Percentiles rank a stretch among this genome's conserved stretches.
Conservation (phyloP, 768 basidiomycete genomes). For the Mycena leptocephala region DNA sequence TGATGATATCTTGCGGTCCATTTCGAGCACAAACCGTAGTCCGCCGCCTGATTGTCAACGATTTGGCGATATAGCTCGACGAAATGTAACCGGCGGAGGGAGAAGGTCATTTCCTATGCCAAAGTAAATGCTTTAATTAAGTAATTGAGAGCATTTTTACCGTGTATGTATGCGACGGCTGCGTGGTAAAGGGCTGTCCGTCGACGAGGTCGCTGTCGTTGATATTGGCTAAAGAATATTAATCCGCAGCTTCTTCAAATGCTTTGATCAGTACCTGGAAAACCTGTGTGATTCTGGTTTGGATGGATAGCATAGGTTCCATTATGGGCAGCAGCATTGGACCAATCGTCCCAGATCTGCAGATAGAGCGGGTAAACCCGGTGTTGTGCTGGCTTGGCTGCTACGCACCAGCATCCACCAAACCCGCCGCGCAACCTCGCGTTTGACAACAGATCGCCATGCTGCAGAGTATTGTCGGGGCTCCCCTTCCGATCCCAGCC, state of each 20-base stretch:
- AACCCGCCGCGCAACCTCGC: conserved; percentile 43
- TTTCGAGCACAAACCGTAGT: conserved; percentile 42
- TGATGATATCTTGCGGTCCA: conserved; percentile 39
- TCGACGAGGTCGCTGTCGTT: conserved; percentile 44
- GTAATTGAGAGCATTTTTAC: conserved; percentile 15
- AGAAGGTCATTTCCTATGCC: conserved; percentile 43
- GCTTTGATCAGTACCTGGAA: conserved; percentile 23
- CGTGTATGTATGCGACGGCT: conserved; percentile 39
- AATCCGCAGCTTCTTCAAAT: too few species aligned
- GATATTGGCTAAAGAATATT: conserved; percentile 33
- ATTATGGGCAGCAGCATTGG: conserved; percentile 45
- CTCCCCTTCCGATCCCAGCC: conserved; percentile 44
- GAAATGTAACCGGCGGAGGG: conserved; percentile 39
- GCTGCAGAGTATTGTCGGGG: conserved; percentile 36
- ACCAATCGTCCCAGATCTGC: conserved; percentile 48
- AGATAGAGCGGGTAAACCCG: not conserved
- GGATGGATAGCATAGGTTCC: conserved; percentile 46
- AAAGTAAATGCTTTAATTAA: not conserved
- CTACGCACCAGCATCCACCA: conserved; percentile 45
- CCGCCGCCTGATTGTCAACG: conserved; percentile 43
- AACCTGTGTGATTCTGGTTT: conserved; percentile 46
- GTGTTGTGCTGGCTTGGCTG: not conserved
- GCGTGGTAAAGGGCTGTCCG: conserved; percentile 26
- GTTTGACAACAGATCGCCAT: conserved; percentile 44
- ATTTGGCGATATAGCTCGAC: conserved; percentile 42